phyloP scores from a whole-genome alignment of 345 rosid species.

The Eucalyptus caleyi region DNA sequence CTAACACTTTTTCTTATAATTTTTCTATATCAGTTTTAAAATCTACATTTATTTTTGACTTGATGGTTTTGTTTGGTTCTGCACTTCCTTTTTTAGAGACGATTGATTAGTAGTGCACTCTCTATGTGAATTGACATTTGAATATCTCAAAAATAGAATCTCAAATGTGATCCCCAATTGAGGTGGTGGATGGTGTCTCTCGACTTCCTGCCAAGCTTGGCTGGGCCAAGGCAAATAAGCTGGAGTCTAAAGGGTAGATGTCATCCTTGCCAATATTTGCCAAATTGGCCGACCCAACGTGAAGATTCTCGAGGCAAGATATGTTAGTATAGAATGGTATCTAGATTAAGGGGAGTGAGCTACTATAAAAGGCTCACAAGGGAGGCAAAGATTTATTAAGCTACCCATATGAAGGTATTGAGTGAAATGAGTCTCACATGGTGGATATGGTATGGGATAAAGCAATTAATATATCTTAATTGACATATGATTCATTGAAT shows the following conservation, averaged over 20 bases:
- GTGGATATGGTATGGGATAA: neutral
- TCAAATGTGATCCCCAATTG: neutral
- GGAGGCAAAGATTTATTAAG: neutral
- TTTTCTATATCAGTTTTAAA: no score
- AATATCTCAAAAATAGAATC: neutral
- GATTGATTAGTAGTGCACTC: neutral
- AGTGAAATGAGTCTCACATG: neutral
- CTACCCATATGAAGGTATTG: neutral
- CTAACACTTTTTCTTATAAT: neutral
- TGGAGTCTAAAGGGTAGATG: neutral
- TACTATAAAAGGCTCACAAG: neutral
- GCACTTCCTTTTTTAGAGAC: neutral
- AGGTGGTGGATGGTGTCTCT: neutral
- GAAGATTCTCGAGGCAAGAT: neutral
- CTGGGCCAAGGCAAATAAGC: neutral
- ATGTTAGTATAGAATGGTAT: no score
- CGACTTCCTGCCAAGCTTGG: neutral
- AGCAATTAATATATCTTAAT: neutral
- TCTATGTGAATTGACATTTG: neutral
- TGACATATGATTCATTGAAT: no score
- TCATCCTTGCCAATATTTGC: no score
- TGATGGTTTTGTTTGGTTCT: neutral
- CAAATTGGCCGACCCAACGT: no score
- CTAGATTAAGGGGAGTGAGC: no score
- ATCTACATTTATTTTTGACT: neutral